phyloP scores from a whole-genome alignment of 371 early-diverging fungal genomes.

The Mortierella sp. region DNA sequence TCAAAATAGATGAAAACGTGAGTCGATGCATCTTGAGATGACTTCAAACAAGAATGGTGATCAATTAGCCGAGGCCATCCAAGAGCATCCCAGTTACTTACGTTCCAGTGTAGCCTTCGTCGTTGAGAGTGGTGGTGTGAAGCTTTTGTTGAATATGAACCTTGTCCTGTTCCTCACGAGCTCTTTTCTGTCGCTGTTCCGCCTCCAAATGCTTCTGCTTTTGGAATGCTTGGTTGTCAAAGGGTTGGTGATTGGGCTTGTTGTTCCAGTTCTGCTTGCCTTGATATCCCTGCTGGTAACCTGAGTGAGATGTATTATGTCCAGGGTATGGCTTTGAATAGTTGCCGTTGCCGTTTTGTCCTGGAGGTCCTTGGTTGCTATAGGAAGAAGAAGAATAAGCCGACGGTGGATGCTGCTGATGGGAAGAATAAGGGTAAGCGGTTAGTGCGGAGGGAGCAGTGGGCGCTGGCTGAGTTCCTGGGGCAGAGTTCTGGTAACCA shows the following conservation, averaged over 20 bases:
- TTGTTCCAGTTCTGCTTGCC: constrained; percentile 14
- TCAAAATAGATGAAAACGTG: neutral
- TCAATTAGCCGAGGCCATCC: neutral
- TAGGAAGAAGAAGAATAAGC: constrained; percentile 37
- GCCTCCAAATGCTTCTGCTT: constrained; percentile 44
- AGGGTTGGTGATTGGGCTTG: constrained; percentile 18
- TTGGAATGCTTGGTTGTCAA: constrained; percentile 51
- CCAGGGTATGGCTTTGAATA: constrained; percentile 11
- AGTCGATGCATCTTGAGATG: too few species aligned
- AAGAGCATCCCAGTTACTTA: neutral
- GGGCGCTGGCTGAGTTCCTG: constrained; percentile 22
- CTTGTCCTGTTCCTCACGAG: constrained; percentile 12
- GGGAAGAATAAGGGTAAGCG: constrained; percentile 39
- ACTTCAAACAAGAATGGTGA: neutral
- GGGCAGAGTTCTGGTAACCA: constrained; percentile 20
- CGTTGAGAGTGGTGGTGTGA: constrained; percentile 20
- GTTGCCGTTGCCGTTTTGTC: constrained; percentile 11
- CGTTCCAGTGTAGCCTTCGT: constrained; percentile 3
- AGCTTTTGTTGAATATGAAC: constrained; percentile 27
- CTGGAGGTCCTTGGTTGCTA: constrained; percentile 27
- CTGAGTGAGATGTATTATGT: constrained; percentile 25
- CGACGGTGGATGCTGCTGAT: constrained; percentile 19
- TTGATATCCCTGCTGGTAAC: constrained; percentile 15
- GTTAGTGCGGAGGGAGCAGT: constrained; percentile 44
- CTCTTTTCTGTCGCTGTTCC: constrained; percentile 21